A percentile compares a stretch with the other conserved stretches of the same genome.
Conservation (phyloP, 768 basidiomycete genomes). For the Holtermanniella nyarrowii region DNA sequence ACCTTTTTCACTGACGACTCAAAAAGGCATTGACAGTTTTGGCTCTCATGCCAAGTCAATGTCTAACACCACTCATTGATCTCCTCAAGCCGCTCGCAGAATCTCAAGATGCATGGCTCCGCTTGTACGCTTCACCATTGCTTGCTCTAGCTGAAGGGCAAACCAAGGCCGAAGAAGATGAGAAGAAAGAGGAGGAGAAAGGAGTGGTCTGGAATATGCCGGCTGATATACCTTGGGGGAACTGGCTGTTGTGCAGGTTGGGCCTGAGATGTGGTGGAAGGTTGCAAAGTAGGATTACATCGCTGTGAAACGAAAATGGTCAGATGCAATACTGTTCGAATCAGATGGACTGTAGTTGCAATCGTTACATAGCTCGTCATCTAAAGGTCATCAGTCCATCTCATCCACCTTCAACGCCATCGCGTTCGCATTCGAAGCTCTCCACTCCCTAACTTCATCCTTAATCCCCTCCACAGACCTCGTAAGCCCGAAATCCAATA, state of each 20-base stretch:
- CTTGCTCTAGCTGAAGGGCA: neutral
- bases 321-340: too few relatives aligned
- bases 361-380: too few relatives aligned
- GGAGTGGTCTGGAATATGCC: neutral
- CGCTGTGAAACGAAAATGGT: too few relatives aligned
- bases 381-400: too few relatives aligned
- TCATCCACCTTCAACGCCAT: neutral
- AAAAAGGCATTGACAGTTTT: neutral
- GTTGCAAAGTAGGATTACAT: neutral
- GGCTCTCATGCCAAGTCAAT: neutral
- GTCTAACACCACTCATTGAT: neutral
- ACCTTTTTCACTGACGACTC: neutral
- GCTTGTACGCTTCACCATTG: neutral
- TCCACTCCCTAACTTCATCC: constrained; percentile 11
- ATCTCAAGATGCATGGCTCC: neutral
- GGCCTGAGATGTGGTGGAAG: neutral
- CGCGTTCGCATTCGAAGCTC: neutral
- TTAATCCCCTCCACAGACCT: constrained; percentile 6
- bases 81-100: neutral
- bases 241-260: neutral
- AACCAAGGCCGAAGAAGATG: neutral
- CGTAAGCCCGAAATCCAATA: constrained; percentile 6
- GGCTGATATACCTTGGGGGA: neutral
- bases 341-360: too few relatives aligned
- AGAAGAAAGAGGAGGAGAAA: neutral